Evolutionary conservation across 805 yeast species (phyloP).

Genomic region (Candida qinlingensis): DNA sequence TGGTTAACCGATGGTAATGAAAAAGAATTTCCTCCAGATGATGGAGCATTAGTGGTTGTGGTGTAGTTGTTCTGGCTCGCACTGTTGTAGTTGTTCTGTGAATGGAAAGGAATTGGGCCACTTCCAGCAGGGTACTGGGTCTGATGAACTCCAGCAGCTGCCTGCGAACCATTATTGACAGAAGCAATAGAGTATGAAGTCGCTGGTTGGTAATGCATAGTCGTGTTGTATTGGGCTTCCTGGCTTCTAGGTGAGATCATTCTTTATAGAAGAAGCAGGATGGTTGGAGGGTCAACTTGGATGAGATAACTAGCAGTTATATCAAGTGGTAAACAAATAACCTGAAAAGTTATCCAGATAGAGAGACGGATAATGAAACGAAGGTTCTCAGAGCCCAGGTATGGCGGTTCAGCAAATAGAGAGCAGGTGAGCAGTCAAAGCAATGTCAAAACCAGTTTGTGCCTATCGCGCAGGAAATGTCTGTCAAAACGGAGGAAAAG

Average conservation of each 20-base stretch:
- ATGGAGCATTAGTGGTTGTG: neutral
- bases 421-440: too few species aligned
- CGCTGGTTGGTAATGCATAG: neutral
- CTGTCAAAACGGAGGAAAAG: too few species aligned
- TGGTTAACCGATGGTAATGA: conserved; percentile 12
- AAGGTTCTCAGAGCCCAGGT: too few species aligned
- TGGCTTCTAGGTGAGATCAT: conserved; percentile 3
- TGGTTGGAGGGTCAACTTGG: neutral
- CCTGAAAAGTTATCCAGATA: too few species aligned
- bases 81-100: neutral
- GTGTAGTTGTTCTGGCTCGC: conserved; percentile 7
- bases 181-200: neutral
- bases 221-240: neutral
- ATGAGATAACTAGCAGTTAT: neutral
- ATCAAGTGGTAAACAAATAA: too few species aligned
- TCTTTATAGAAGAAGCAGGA: too few species aligned
- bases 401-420: too few species aligned
- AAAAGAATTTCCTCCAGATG: conserved; percentile 2
- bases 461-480: too few species aligned
- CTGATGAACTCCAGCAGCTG: neutral
- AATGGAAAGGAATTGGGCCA: neutral
- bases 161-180: neutral
- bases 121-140: neutral
- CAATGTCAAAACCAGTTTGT: too few species aligned
- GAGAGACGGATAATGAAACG: too few species aligned